phyloP scores from a whole-genome alignment of 495 filamentous ascomycete genomes.

The Thermothielavioides terrestris region DNA sequence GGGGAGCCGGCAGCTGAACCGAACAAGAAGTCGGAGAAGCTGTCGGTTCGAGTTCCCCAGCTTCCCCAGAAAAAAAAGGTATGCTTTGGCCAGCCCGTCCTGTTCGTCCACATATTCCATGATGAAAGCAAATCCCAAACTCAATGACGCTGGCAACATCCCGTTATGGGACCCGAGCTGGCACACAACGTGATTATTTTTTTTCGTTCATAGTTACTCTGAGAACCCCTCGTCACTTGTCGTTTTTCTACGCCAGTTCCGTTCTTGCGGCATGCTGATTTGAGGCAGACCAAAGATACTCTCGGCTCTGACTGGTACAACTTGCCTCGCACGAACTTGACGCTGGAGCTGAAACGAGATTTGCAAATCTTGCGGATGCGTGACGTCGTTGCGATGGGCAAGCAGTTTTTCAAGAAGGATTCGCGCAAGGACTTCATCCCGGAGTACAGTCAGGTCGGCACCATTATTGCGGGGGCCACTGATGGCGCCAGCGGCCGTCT shows the following conservation, averaged over 20 bases:
- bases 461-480: slow-evolving; percentile 78
- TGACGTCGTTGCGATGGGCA: slow-evolving; percentile 69
- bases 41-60: slow-evolving; percentile 36
- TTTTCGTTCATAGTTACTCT: slow-evolving; percentile 98
- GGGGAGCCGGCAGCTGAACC: slow-evolving; percentile 14
- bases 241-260: slow-evolving; percentile 3
- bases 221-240: slow-evolving; percentile 35
- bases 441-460: slow-evolving; percentile 80
- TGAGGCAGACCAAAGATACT: slow-evolving; percentile 34
- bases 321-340: slow-evolving; percentile 73
- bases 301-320: slow-evolving; percentile 73
- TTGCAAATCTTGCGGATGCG: slow-evolving; percentile 82
- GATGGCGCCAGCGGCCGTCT: slow-evolving; percentile 76
- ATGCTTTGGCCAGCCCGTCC: slow-evolving; percentile 4
- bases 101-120: slow-evolving; percentile 11
- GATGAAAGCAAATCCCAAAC: slow-evolving; percentile 35
- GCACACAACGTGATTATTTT: slow-evolving; percentile 57
- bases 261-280: slow-evolving; percentile 15
- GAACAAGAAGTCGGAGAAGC: slow-evolving; percentile 22
- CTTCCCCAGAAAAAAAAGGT: slow-evolving; percentile 35
- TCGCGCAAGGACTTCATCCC: slow-evolving; percentile 53
- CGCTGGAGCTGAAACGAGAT: slow-evolving; percentile 77
- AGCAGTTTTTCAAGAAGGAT: slow-evolving; percentile 85
- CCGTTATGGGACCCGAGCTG: slow-evolving; percentile 37
- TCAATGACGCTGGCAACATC: slow-evolving; percentile 38